phyloP scores from a whole-genome alignment of 805 yeast genomes.

The Yamadazyma endophytica region DNA sequence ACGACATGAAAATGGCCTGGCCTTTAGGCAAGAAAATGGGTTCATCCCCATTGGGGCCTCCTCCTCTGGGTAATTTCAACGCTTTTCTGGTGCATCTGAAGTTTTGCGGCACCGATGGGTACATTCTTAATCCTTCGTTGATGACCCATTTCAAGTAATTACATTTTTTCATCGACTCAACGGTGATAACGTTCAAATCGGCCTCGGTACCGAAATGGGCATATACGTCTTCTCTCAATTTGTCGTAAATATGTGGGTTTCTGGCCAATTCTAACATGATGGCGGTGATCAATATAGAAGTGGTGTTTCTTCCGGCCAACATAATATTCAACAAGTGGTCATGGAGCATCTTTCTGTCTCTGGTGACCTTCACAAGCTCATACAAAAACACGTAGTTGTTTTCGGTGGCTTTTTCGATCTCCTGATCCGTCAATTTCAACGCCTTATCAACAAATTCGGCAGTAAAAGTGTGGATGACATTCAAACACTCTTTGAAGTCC shows the following conservation, averaged over 20 bases:
- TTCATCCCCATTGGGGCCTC: constrained; percentile 23
- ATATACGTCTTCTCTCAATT: constrained; percentile 24
- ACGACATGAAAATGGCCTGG: constrained; percentile 35
- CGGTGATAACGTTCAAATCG: constrained; percentile 19
- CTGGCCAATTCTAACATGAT: constrained; percentile 27
- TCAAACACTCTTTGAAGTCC: constrained; percentile 30
- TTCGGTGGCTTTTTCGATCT: constrained; percentile 19
- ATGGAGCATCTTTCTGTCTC: constrained; percentile 29
- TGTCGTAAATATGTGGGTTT: constrained; percentile 25
- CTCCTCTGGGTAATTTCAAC: constrained; percentile 28
- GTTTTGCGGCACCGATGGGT: constrained; percentile 32
- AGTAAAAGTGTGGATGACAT: constrained; percentile 28
- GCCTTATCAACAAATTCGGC: constrained; percentile 28
- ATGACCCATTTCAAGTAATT: constrained; percentile 25
- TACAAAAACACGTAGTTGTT: constrained; percentile 31
- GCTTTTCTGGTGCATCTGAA: constrained; percentile 25
- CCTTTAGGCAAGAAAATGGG: constrained; percentile 40
- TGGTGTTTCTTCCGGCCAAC: constrained; percentile 36
- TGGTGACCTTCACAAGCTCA: constrained; percentile 35
- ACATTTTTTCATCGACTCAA: constrained; percentile 31
- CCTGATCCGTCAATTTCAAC: constrained; percentile 21
- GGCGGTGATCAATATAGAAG: constrained; percentile 28
- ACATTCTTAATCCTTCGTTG: constrained; percentile 29
- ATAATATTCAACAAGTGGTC: constrained; percentile 37
- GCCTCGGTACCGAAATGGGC: constrained; percentile 20